Evolutionary conservation across 164 flowering plant genomes (phyloP).

Genomic region (Liriodendron chinense): DNA sequence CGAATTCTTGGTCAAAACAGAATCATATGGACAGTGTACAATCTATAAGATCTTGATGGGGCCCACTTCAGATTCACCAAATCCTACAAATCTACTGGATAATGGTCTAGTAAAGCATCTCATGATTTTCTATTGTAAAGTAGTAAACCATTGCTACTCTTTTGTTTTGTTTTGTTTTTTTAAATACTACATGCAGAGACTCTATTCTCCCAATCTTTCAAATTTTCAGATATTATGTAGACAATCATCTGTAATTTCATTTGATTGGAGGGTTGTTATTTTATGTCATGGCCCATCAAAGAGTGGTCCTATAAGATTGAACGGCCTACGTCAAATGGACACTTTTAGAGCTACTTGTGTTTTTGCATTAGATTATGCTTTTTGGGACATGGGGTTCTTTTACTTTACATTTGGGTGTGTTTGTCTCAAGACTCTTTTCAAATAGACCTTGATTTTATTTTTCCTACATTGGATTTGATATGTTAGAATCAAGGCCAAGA

Average conservation of each 20-base stretch:
- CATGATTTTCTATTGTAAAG: too few relatives aligned
- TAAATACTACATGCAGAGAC: too few relatives aligned
- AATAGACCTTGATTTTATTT: conserved; percentile 15
- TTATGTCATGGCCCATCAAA: not conserved
- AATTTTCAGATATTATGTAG: not conserved
- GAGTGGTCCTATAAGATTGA: not conserved
- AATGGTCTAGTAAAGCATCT: too few relatives aligned
- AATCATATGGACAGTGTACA: too few relatives aligned
- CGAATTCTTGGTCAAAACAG: too few relatives aligned
- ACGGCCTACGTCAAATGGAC: not conserved
- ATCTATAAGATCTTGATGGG: too few relatives aligned
- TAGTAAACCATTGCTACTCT: too few relatives aligned
- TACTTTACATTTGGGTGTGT: conserved; percentile 21
- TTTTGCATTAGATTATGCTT: conserved; percentile 8
- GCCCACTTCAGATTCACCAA: too few relatives aligned
- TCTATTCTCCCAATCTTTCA: not conserved
- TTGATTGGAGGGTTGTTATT: not conserved
- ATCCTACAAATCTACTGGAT: too few relatives aligned
- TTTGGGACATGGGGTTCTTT: conserved; percentile 7
- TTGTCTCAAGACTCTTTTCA: conserved; percentile 8
- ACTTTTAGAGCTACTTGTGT: not conserved
- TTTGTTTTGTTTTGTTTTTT: too few relatives aligned
- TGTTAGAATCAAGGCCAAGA: conserved; percentile 17
- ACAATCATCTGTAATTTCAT: not conserved
- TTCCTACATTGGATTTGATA: conserved; percentile 11